Evolutionary conservation across 1,284 basidiomycete genomes (phyloP).

Genomic region (Cutaneotrichosporon sp.): DNA sequence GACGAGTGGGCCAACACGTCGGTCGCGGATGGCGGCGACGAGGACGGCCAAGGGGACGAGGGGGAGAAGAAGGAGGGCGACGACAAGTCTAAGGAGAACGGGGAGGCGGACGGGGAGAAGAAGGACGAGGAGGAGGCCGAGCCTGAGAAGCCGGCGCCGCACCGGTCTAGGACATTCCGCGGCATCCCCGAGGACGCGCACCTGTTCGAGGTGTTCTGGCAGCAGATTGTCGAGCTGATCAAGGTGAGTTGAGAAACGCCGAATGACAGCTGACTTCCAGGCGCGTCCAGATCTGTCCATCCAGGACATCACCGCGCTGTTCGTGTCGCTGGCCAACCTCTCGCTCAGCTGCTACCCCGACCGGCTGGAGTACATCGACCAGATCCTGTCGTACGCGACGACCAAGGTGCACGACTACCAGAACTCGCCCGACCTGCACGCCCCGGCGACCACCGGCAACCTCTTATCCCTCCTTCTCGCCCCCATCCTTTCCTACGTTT

Average conservation of each 20-base stretch:
- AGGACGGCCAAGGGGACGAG: not conserved
- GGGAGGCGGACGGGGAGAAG: constrained; percentile 14
- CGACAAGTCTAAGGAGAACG: constrained; percentile 22
- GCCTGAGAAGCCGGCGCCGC: constrained; percentile 42
- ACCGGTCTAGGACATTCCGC: constrained; percentile 63
- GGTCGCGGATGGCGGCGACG: constrained; percentile 13
- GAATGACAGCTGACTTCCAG: constrained; percentile 54
- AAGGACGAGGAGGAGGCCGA: constrained; percentile 15
- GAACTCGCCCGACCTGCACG: constrained; percentile 82
- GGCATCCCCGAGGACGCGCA: constrained; percentile 90
- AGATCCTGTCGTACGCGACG: constrained; percentile 82
- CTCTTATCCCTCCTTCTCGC: constrained; percentile 85
- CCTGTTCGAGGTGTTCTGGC: constrained; percentile 96
- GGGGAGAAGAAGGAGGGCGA: not conserved
- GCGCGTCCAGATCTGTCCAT: constrained; percentile 92
- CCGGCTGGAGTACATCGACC: constrained; percentile 90
- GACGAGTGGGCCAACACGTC: constrained; percentile 35
- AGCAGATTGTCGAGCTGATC: constrained; percentile 94
- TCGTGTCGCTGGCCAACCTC: constrained; percentile 89
- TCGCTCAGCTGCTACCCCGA: constrained; percentile 95
- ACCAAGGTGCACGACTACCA: constrained; percentile 80
- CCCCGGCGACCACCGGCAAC: constrained; percentile 79
- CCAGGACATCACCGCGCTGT: constrained; percentile 89
- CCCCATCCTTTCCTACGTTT: constrained; percentile 91
- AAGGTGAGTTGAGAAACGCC: constrained; percentile 63